Conservation (phyloP, 2,329 filamentous ascomycete genomes). For the Fusarium avenaceum region DNA sequence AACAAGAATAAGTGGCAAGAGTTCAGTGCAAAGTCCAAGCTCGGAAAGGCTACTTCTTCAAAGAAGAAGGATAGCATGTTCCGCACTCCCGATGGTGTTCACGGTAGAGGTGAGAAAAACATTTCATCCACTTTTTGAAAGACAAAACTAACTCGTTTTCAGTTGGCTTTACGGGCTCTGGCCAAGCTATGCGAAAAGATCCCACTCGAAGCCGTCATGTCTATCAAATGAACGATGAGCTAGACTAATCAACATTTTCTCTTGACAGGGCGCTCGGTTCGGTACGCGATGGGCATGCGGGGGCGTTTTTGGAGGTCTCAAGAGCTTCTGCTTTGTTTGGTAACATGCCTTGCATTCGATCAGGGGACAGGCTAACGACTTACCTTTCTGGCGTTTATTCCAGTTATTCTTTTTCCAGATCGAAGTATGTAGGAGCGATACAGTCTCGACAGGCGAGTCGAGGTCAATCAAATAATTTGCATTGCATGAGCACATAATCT, state of each 20-base stretch:
- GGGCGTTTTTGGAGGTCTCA: conserved; percentile 47
- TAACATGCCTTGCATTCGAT: conserved; percentile 54
- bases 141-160: conserved; percentile 40
- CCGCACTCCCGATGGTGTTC: conserved; percentile 86
- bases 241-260: conserved; percentile 67
- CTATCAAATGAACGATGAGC: conserved; percentile 82
- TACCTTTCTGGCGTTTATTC: conserved; percentile 45
- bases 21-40: conserved; percentile 83
- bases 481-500: conserved; percentile 22
- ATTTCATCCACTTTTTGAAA: background rate
- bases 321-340: conserved; percentile 52
- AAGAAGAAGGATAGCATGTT: conserved; percentile 97
- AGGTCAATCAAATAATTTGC: conserved; percentile 43
- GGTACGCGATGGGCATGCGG: conserved; percentile 37
- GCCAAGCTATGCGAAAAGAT: conserved; percentile 96
- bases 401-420: conserved; percentile 39
- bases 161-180: conserved; percentile 98
- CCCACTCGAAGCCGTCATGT: conserved; percentile 84
- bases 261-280: conserved; percentile 45
- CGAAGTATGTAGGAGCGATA: conserved; percentile 44
- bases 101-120: conserved; percentile 79
- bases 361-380: conserved; percentile 61
- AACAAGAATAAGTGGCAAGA: conserved; percentile 96
- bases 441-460: conserved; percentile 21
- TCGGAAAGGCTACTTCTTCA: conserved; percentile 64